Percentiles rank a stretch among this genome's conserved stretches.
phyloP scores from a whole-genome alignment of 805 yeast genomes.

The Ogataea nitratoaversa region DNA sequence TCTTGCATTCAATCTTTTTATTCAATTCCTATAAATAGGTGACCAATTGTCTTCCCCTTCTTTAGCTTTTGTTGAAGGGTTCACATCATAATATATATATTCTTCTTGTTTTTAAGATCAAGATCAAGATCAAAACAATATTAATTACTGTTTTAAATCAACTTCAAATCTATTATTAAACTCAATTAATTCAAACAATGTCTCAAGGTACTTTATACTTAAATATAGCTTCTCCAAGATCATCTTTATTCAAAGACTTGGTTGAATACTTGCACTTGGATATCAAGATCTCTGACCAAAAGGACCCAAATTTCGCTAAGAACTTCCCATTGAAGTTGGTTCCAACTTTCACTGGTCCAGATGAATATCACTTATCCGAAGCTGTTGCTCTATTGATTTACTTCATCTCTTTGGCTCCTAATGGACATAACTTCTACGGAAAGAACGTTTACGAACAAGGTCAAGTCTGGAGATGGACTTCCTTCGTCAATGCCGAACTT shows the following conservation, averaged over 20 bases:
- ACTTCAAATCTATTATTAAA: not conserved
- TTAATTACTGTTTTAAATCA: too few species aligned
- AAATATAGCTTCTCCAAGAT: conserved; percentile 28
- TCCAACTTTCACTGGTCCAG: conserved; percentile 62
- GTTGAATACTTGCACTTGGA: conserved; percentile 54
- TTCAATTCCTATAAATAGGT: conserved; percentile 1
- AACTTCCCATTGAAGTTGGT: conserved; percentile 59
- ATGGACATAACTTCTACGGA: conserved; percentile 46
- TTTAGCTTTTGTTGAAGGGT: too few species aligned
- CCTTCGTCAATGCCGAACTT: conserved; percentile 66
- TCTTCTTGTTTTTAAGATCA: too few species aligned
- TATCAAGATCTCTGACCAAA: conserved; percentile 39
- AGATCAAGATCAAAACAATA: too few species aligned
- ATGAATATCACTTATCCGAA: conserved; percentile 65
- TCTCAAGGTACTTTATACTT: conserved; percentile 8
- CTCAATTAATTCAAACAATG: not conserved
- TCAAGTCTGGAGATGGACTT: conserved; percentile 67
- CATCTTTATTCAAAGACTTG: conserved; percentile 40
- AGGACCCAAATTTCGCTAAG: conserved; percentile 40
- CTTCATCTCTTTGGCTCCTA: conserved; percentile 32
- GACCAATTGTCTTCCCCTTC: not conserved
- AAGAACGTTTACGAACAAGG: conserved; percentile 56
- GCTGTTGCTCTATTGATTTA: conserved; percentile 57
- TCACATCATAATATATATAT: too few species aligned
- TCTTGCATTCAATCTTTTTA: too few species aligned